Evolutionary conservation across 2,329 filamentous ascomycete species (phyloP).

Genomic region (Magnaporthiopsis incrustans): DNA sequence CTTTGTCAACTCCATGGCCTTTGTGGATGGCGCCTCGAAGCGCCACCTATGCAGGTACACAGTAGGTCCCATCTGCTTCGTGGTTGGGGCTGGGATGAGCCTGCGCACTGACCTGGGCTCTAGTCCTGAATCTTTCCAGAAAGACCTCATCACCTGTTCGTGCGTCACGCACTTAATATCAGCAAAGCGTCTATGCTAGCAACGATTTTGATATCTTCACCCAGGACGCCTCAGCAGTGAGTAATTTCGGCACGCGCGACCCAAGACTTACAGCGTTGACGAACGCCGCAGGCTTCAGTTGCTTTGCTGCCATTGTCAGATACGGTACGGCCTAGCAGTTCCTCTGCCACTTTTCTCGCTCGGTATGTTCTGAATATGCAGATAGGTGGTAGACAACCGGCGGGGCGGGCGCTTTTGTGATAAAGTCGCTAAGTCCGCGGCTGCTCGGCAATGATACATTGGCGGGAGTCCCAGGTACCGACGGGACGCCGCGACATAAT

Average conservation of each 20-base stretch:
- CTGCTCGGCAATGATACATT: neutral
- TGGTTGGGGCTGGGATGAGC: neutral
- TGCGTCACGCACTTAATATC: neutral
- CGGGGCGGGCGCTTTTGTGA: no score
- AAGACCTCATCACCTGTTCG: slow-evolving; percentile 71
- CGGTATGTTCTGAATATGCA: neutral
- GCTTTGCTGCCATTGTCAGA: slow-evolving; percentile 19
- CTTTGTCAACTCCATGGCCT: neutral
- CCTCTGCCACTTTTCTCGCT: neutral
- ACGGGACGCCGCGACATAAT: neutral
- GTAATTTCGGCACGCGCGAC: no score
- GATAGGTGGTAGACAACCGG: no score
- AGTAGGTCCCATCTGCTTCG: neutral
- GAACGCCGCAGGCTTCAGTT: slow-evolving; percentile 22
- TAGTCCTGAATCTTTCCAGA: slow-evolving; percentile 75
- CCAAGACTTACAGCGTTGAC: slow-evolving; percentile 21
- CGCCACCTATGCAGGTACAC: neutral
- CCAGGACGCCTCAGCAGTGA: no score
- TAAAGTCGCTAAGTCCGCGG: neutral
- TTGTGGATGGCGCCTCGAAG: neutral
- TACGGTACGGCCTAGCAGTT: neutral
- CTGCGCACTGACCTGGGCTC: slow-evolving; percentile 67
- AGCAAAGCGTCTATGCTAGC: neutral
- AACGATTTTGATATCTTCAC: neutral
- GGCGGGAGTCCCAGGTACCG: neutral